Evolutionary conservation across 441 rosid genomes (phyloP), one percentile per base, ranked within the genome.

Genomic region (Flueggea neowawraea): DNA sequence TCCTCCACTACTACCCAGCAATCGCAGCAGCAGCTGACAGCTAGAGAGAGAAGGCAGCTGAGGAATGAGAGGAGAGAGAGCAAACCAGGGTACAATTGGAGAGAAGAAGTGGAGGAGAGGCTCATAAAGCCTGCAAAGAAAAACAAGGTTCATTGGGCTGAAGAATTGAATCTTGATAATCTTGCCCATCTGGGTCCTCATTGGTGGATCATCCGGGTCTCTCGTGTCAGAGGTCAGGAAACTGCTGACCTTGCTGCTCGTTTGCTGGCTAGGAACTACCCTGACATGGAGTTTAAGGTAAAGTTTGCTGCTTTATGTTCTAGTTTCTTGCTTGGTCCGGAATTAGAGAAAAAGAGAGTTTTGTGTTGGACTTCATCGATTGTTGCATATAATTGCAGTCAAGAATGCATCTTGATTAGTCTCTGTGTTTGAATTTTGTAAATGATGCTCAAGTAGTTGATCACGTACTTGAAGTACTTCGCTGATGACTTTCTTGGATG

Each of bases 21-120:
- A 36, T 10, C 28, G 28, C 68, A 65, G 57, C 78, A 69, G 44
- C 71, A 48, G 69, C 73, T 86, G 15, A 82, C 90, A 14, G 97
- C 88, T 39, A 81, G 82, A 65, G 98, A 90, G 80, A 80, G 97
- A 61, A 76, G 98, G 77, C 84, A 82, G 78, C 84, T 86, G 15
- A 76, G 96, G 64, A 86, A 84, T 74, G 82, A 81, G 70, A 75
- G 81, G 69, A 80, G 98, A 14, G 98, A 85, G 74, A 72, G 80
- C 67, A 81, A 77, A 67, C 52, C 80, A 2, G 90, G 83, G 43
- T 78, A 81, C 33, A 85, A 69, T 31, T 90, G 97, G 98, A 75
- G 86, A 75, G 94, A 88, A 75, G 90, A 90, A 68, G 91, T 93
- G 0, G 94, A 93, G 62, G 87, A 81, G 63, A 72, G 74, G 65